Evolutionary conservation across 2,329 filamentous ascomycete genomes (phyloP).

Genomic region (Calonectria multiphialidica): DNA sequence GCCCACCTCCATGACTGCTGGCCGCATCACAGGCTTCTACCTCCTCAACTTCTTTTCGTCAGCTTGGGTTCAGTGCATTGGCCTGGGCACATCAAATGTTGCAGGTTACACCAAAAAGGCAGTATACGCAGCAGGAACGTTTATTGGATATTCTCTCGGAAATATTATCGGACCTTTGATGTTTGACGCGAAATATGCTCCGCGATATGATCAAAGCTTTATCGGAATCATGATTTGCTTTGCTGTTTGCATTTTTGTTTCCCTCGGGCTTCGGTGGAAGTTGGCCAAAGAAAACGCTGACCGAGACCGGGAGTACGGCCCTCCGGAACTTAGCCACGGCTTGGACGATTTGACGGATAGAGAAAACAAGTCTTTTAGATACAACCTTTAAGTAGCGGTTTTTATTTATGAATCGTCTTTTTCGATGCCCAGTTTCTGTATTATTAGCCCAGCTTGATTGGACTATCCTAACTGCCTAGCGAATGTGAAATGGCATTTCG

Average conservation of each 20-base stretch:
- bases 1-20: conserved; percentile 28
- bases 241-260: conserved; percentile 46
- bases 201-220: conserved; percentile 44
- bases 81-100: conserved; percentile 48
- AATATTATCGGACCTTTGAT: conserved; percentile 49
- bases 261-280: conserved; percentile 44
- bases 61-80: conserved; percentile 46
- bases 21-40: conserved; percentile 45
- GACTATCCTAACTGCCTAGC: no score
- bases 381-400: conserved; percentile 6
- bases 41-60: conserved; percentile 47
- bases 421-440: neutral
- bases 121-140: conserved; percentile 45
- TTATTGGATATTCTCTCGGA: conserved; percentile 49
- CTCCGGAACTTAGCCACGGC: conserved; percentile 48
- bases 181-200: conserved; percentile 48
- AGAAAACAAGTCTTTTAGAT: conserved; percentile 37
- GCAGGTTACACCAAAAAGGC: conserved; percentile 49
- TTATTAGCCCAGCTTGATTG: no score
- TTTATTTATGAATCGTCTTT: neutral
- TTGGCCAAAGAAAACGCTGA: conserved; percentile 44
- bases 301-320: conserved; percentile 46
- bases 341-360: conserved; percentile 55
- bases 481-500: no score
- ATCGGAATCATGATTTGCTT: conserved; percentile 48